Percentiles rank a stretch among this genome's conserved stretches.
These are phyloP conservation scores for Phalaenopsis aphrodite DNA, from an alignment of 106 monocot genomes.

Conservation along the genomic window DNA sequence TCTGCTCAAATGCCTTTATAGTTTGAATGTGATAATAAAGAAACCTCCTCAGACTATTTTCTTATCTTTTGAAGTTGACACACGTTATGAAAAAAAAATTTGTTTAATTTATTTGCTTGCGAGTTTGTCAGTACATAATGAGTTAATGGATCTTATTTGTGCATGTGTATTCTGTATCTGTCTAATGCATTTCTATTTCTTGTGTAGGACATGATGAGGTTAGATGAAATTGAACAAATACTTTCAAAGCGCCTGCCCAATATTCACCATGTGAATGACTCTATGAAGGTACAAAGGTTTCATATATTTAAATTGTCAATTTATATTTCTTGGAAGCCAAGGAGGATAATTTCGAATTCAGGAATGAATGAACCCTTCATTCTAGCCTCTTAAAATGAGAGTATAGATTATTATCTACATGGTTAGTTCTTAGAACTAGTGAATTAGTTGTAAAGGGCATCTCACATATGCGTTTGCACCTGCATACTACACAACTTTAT, in stretches of 20 bases:
- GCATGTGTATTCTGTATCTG: neutral
- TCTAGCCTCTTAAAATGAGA: neutral
- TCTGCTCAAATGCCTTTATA: neutral
- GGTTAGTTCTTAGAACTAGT: neutral
- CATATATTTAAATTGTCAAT: neutral
- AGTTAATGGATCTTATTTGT: neutral
- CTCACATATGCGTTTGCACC: no score
- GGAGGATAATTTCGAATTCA: neutral
- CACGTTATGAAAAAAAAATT: neutral
- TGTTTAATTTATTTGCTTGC: neutral
- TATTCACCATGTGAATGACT: slow-evolving; percentile 77
- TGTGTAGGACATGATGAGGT: slow-evolving; percentile 70
- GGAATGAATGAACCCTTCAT: neutral
- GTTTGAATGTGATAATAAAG: neutral
- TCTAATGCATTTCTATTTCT: neutral
- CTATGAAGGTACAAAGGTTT: slow-evolving; percentile 51
- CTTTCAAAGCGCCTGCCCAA: slow-evolving; percentile 56
- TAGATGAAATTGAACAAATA: slow-evolving; percentile 67
- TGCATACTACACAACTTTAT: no score
- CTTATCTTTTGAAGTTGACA: neutral
- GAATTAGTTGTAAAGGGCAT: neutral
- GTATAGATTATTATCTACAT: neutral
- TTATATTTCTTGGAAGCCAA: neutral
- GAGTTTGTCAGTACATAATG: neutral
- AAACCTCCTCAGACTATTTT: neutral